These are phyloP conservation scores for Pseudonectria foliicola DNA, from an alignment of 2,329 filamentous ascomycete genomes.

Conservation along the genomic window DNA sequence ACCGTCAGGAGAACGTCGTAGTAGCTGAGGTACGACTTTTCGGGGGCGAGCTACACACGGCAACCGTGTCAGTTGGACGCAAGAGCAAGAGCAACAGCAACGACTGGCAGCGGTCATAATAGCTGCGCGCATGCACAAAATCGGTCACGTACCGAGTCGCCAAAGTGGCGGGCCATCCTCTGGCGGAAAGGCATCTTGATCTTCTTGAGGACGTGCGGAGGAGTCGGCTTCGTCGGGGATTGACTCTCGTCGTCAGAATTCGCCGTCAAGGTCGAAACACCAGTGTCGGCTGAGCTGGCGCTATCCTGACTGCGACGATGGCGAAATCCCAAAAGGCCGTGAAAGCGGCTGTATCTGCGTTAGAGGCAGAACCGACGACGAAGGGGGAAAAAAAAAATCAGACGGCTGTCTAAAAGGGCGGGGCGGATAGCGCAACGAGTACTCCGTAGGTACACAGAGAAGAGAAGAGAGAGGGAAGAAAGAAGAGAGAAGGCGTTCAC, in stretches of 20 bases:
- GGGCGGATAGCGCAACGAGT: background rate
- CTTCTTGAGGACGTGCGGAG: constrained; percentile 12
- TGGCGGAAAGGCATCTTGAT: constrained; percentile 32
- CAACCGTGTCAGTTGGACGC: too few species aligned
- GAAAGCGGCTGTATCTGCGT: constrained; percentile 14
- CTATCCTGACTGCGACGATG: constrained; percentile 15
- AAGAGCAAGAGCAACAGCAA: background rate
- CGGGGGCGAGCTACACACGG: constrained; percentile 38
- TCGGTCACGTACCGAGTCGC: constrained; percentile 35
- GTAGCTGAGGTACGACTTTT: constrained; percentile 34
- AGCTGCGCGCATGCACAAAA: constrained; percentile 8
- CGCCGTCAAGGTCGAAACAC: constrained; percentile 9
- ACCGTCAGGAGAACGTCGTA: constrained; percentile 56
- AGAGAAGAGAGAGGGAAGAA: background rate
- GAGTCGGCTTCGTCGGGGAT: constrained; percentile 3
- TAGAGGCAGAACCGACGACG: constrained; percentile 1
- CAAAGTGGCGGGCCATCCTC: constrained; percentile 40
- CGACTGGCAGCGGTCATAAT: background rate
- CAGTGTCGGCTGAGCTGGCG: constrained; percentile 15
- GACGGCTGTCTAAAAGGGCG: constrained; percentile 5
- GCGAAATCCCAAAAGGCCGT: constrained; percentile 16
- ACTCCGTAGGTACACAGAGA: background rate
- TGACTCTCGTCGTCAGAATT: constrained; percentile 11
- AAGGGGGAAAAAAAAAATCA: constrained; percentile 12
- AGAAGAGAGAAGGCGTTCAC: too few species aligned